phyloP scores from a whole-genome alignment of 1,139 yeast species.

The Chernovozyma aurita region DNA sequence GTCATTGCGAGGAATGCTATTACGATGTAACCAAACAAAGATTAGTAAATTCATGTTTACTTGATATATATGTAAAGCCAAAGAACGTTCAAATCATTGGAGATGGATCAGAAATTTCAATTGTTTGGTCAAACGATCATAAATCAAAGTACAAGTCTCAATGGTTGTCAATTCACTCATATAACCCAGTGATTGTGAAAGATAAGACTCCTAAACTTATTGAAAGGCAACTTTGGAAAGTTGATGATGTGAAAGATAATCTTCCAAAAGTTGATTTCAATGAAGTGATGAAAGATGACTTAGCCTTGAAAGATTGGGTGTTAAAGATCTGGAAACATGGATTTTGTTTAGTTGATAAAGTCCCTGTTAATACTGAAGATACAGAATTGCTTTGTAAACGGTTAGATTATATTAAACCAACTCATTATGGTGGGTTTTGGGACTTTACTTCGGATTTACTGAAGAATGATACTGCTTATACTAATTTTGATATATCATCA shows the following conservation, averaged over 20 bases:
- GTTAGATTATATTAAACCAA: slow-evolving; percentile 61
- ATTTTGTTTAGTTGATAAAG: slow-evolving; percentile 59
- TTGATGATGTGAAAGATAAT: slow-evolving; percentile 35
- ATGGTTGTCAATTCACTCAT: slow-evolving; percentile 61
- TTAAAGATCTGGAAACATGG: slow-evolving; percentile 58
- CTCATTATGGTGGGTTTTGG: slow-evolving; percentile 83
- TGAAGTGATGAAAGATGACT: slow-evolving; percentile 42
- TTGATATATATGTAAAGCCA: slow-evolving; percentile 47
- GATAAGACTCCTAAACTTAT: slow-evolving; percentile 27
- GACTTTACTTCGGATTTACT: slow-evolving; percentile 72
- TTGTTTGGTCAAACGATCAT: slow-evolving; percentile 53
- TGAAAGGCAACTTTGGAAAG: slow-evolving; percentile 43
- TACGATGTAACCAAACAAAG: slow-evolving; percentile 62
- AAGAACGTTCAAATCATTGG: slow-evolving; percentile 11
- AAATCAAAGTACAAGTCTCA: slow-evolving; percentile 38
- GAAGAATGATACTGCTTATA: slow-evolving; percentile 72
- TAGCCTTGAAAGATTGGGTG: slow-evolving; percentile 56
- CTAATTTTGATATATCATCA: slow-evolving; percentile 60
- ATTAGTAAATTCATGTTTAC: slow-evolving; percentile 53
- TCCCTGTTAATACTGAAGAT: slow-evolving; percentile 59
- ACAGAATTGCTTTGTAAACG: slow-evolving; percentile 59
- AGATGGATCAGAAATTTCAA: slow-evolving; percentile 15
- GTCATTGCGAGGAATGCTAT: slow-evolving; percentile 61
- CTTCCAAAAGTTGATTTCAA: slow-evolving; percentile 52
- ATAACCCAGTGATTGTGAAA: slow-evolving; percentile 47